A percentile compares a stretch with the other conserved stretches of the same genome.
Conservation (phyloP, 2,329 filamentous ascomycete species). For the Parasarocladium wereldwijsianum region DNA sequence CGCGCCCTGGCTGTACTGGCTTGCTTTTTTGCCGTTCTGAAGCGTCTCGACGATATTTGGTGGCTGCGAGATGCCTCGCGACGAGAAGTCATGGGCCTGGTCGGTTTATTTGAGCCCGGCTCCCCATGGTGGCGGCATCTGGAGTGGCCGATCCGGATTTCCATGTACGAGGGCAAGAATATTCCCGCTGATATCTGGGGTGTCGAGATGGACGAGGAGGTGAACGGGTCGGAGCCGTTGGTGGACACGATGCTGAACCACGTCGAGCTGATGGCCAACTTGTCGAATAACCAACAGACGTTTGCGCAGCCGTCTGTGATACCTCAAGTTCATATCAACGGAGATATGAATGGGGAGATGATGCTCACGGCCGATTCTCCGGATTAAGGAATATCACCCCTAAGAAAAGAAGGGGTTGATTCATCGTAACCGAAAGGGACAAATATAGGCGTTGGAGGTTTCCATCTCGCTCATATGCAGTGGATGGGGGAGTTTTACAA, state of each 20-base stretch:
- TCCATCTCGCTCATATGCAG: no score
- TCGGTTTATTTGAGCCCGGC: conserved; percentile 41
- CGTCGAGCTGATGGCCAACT: conserved; percentile 24
- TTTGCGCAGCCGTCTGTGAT: conserved; percentile 13
- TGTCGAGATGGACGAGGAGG: conserved; percentile 30
- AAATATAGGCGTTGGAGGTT: no score
- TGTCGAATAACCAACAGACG: no score
- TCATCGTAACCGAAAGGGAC: no score
- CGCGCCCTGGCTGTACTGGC: conserved; percentile 49
- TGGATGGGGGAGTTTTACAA: no score
- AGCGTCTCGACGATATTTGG: conserved; percentile 48
- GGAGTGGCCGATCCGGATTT: conserved; percentile 45
- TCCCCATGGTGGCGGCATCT: conserved; percentile 47
- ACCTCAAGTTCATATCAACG: conserved; percentile 6
- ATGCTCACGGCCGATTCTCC: conserved; percentile 17
- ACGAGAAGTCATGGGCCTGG: conserved; percentile 49
- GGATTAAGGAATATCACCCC: conserved; percentile 12
- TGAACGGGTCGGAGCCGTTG: conserved; percentile 18
- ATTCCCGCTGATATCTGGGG: conserved; percentile 46
- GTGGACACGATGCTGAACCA: conserved; percentile 23
- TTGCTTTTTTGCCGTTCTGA: conserved; percentile 52
- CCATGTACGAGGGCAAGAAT: conserved; percentile 35
- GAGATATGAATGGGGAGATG: conserved; percentile 14
- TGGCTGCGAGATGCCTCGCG: conserved; percentile 55
- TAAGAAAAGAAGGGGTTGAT: no score